These are phyloP conservation scores for Cordyceps javanica DNA, from an alignment of 2,329 filamentous ascomycete species.

Conservation along the genomic window DNA sequence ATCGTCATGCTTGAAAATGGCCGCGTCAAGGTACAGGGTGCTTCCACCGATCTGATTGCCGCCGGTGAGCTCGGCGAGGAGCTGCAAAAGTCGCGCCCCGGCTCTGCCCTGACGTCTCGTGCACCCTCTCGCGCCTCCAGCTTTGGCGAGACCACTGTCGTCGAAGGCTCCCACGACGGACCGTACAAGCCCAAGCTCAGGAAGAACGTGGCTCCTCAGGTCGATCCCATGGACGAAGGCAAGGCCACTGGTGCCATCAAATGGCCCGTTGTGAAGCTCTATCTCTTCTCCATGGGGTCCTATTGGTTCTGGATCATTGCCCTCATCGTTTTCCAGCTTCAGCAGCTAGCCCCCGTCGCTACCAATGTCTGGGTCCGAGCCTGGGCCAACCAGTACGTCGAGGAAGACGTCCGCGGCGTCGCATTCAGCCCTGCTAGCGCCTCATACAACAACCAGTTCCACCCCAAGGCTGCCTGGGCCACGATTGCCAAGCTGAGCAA, in stretches of 20 bases:
- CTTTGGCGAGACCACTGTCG: slow-evolving; percentile 56
- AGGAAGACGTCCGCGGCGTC: slow-evolving; percentile 26
- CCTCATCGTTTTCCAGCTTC: slow-evolving; percentile 65
- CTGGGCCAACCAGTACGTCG: slow-evolving; percentile 86
- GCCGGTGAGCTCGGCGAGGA: slow-evolving; percentile 90
- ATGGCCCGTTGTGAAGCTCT: slow-evolving; percentile 77
- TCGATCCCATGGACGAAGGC: slow-evolving; percentile 59
- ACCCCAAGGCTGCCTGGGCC: slow-evolving; percentile 27
- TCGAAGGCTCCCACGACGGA: slow-evolving; percentile 41
- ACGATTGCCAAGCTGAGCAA: slow-evolving; percentile 34
- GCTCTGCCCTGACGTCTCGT: slow-evolving; percentile 63
- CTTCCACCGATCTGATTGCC: slow-evolving; percentile 68
- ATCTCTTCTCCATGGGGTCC: slow-evolving; percentile 84
- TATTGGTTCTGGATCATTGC: slow-evolving; percentile 93
- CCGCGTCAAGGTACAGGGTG: slow-evolving; percentile 68
- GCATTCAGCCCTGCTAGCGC: slow-evolving; percentile 18
- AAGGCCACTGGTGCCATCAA: slow-evolving; percentile 87
- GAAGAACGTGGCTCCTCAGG: slow-evolving; percentile 40
- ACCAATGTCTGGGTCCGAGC: slow-evolving; percentile 92
- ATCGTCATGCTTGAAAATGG: slow-evolving; percentile 87
- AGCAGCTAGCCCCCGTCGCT: slow-evolving; percentile 79
- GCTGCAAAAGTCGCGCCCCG: slow-evolving; percentile 63
- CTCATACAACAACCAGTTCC: slow-evolving; percentile 21
- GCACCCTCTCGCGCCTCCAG: slow-evolving; percentile 75
- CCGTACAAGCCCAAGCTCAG: slow-evolving; percentile 41